Evolutionary conservation across 345 rosid genomes (phyloP), one percentile per base, ranked within the genome.

Genomic region (Brassica cretica): DNA sequence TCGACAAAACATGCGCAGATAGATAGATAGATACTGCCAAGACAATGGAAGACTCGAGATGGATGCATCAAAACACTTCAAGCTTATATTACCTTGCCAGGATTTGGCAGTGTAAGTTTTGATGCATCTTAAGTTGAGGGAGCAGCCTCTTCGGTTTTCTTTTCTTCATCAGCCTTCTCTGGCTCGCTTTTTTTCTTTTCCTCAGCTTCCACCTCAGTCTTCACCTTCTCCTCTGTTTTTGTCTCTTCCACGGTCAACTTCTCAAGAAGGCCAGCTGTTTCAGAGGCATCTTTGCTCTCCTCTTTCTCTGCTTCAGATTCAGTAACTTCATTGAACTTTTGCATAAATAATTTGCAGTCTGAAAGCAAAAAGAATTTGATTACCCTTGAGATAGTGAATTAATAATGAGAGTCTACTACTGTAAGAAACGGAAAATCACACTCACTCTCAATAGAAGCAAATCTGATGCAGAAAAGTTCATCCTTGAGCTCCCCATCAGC

Each of bases 301-400:
- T 88, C 93, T 76, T 84, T 86, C 4, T 64, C 41, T 56, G 78
- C 79, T 79, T 86, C 97, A 21, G 84, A 79, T 76, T 90, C 98
- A 33, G 88, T 91, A 77, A 88, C 89, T 79, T 92, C 97, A 74
- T 87, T 84, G 76, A 92, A 75, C 39, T 2, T 86, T 60, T 92
- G 87, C 98, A 89, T 94, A 79, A 92, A 94, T 24, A 76, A 73
- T 84, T 89, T 94, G 89, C 95, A 88, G 82, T 94, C 98, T 94
- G 85, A 60, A 2, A 74, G 63, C 3, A 30, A 27, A 64, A 46
- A 51, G 8, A 32, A 71, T 2, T 5, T 60, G 29, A 46, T 62
- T 51, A 76, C 12, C 1, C 49, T 19, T 1, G 41, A 65, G n/a
- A 15, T 5, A 29, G 21, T 25, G 29, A 68, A 15, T n/a, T 51